Evolutionary conservation across 2,329 filamentous ascomycete genomes (phyloP).

Genomic region (Teratosphaeria viscida): DNA sequence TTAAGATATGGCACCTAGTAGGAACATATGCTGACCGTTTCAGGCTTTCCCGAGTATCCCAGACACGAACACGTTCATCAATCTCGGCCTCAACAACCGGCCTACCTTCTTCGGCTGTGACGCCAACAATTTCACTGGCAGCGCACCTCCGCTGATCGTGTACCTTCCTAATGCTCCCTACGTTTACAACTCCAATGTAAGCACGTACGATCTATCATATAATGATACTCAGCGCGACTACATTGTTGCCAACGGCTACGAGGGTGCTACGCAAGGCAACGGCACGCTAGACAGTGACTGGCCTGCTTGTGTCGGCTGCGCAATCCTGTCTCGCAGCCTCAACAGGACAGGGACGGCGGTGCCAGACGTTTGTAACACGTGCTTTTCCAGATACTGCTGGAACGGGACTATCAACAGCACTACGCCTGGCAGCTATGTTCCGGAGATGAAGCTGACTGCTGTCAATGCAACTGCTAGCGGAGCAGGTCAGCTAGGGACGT

Average conservation of each 20-base stretch:
- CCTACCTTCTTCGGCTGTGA: conserved; percentile 72
- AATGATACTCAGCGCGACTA: conserved; percentile 56
- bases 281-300: conserved; percentile 62
- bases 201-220: conserved; percentile 63
- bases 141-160: conserved; percentile 57
- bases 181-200: conserved; percentile 63
- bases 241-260: conserved; percentile 79
- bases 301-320: conserved; percentile 79
- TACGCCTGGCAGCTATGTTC: conserved; percentile 14
- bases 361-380: conserved; percentile 61
- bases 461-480: conserved; percentile 1
- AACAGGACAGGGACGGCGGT: conserved; percentile 57
- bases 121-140: conserved; percentile 49
- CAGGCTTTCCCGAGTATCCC: conserved; percentile 57
- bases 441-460: conserved; percentile 15
- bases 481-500: neutral
- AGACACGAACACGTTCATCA: conserved; percentile 66
- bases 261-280: conserved; percentile 75
- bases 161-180: conserved; percentile 69
- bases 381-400: conserved; percentile 86
- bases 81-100: conserved; percentile 60
- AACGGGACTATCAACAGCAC: conserved; percentile 53
- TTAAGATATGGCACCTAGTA: no score
- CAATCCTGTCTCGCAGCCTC: conserved; percentile 67
- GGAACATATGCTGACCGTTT: neutral